Base-by-base conservation (phyloP, 208 protist genomes). In the Tritrichomonas foetus region DNA sequence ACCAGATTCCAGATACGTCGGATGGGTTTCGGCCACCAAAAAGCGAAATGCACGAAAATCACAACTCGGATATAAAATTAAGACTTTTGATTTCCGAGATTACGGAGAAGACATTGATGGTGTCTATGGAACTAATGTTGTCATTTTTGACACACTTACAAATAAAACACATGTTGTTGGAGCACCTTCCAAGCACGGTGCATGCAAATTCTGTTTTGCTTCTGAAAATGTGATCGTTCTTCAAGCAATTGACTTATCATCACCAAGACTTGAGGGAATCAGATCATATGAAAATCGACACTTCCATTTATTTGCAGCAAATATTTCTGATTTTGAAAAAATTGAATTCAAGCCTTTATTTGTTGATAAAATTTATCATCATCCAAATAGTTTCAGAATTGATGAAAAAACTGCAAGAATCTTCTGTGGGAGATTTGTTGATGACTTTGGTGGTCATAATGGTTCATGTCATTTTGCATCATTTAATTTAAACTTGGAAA, bases 191-290 rank as follows among this genome's bases (percentile, higher is more conserved):
- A 49, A 49, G 11, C 78, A 89, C 14, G 47, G 78, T 14, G 30
- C 41, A 53, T 89, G 78, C 47, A 89, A 89, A 57, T 89, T 47
- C 25, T 13, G 47, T 2, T 89, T 89, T 47, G 78, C 78, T 89
- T 89, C 78, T 39, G 27, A 53, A n/a, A 49, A 89, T 39, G n/a
- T 89, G 0, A 33, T 89, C 20, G 30, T 89, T 89, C 13, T 53
- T 20, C 41, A 89, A n/a, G 78, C 47, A 0, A 57, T 89, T 44
- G 47, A 89, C 0, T 47, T 89, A 8, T 57, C 14, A 25, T 61
- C 78, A 2, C 47, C 41, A 33, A 22, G 20, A 14, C 3, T 57
- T n/a, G 16, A 39, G 33, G 78, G 78, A 8, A 89, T 89, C 27
- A 53, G 47, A 8, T 44, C 78, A 89, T 89, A 57, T 47, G 33